Conservation (phyloP, 2,329 filamentous ascomycete species). For the Aspergillus piperis region DNA sequence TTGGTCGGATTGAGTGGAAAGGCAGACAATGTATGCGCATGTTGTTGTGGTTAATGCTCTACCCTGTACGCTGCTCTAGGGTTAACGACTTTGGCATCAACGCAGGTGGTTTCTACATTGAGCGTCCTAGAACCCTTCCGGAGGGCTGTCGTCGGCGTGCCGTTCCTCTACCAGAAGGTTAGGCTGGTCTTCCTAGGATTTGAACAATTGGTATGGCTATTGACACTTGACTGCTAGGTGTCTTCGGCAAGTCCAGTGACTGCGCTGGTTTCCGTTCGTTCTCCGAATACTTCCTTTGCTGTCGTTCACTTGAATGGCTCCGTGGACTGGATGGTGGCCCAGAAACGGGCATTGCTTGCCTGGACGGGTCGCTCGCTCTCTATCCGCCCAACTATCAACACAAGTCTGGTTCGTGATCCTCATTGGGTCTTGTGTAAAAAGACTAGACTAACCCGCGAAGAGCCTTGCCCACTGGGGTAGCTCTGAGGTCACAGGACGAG, state of each 20-base stretch:
- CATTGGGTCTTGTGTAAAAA: background rate
- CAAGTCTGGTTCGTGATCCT: slow-evolving; percentile 57
- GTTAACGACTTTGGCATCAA: slow-evolving; percentile 9
- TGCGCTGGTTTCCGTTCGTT: slow-evolving; percentile 84
- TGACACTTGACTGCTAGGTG: slow-evolving; percentile 53
- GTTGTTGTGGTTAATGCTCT: background rate
- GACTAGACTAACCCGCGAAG: slow-evolving; percentile 46
- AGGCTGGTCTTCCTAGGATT: background rate
- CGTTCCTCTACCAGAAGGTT: slow-evolving; percentile 85
- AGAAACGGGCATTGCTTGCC: slow-evolving; percentile 84
- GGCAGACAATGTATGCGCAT: slow-evolving; percentile 72
- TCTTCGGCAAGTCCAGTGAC: slow-evolving; percentile 85
- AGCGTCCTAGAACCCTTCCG: slow-evolving; percentile 82
- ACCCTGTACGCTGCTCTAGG: background rate
- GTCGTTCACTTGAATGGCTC: slow-evolving; percentile 89
- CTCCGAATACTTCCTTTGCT: slow-evolving; percentile 80
- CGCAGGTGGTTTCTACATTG: slow-evolving; percentile 81
- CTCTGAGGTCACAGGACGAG: slow-evolving; percentile 83
- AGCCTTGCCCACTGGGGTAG: slow-evolving; percentile 87
- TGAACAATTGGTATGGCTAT: slow-evolving; percentile 1
- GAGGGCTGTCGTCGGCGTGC: slow-evolving; percentile 78
- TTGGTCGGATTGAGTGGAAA: slow-evolving; percentile 88
- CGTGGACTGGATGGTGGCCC: slow-evolving; percentile 90
- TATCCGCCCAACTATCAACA: slow-evolving; percentile 73
- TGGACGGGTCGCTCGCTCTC: slow-evolving; percentile 91